phyloP scores from a whole-genome alignment of 1,284 basidiomycete genomes.

The Pterulicium gracile region DNA sequence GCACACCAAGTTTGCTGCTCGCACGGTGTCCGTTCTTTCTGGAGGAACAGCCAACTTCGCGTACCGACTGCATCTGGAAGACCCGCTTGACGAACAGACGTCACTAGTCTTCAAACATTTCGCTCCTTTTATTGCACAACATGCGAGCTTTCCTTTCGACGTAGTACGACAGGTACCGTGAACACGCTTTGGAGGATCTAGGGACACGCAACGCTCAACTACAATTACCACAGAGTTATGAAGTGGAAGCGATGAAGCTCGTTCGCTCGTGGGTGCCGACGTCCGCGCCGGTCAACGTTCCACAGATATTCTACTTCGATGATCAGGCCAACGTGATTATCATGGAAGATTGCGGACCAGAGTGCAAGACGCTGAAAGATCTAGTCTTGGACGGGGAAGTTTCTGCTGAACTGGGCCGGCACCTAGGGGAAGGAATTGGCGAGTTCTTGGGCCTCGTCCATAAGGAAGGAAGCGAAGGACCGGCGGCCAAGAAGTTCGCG shows the following conservation, averaged over 20 bases:
- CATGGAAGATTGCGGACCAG: constrained; percentile 2
- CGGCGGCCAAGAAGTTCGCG: constrained; percentile 23
- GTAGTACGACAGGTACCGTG: not conserved
- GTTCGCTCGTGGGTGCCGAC: not conserved
- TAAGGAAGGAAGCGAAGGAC: constrained; percentile 23
- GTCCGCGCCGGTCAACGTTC: not conserved
- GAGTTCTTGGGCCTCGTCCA: constrained; percentile 40
- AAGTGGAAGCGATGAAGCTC: not conserved
- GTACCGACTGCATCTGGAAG: not conserved
- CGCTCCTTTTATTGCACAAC: not conserved
- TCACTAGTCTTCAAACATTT: not conserved
- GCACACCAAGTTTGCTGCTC: not conserved
- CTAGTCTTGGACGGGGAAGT: constrained; percentile 29
- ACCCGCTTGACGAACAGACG: not conserved
- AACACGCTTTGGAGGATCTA: no score
- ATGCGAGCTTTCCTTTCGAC: not conserved
- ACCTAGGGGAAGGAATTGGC: constrained; percentile 41
- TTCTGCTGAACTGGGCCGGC: constrained; percentile 19
- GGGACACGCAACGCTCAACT: constrained; percentile 12
- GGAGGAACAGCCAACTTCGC: constrained; percentile 1
- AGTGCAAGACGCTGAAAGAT: not conserved
- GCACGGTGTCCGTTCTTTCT: not conserved
- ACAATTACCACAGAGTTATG: not conserved
- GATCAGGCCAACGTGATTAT: not conserved
- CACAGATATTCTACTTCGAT: not conserved